These are phyloP conservation scores for Xylaria hypoxylon DNA, from an alignment of 2,329 filamentous ascomycete species.

Conservation along the genomic window DNA sequence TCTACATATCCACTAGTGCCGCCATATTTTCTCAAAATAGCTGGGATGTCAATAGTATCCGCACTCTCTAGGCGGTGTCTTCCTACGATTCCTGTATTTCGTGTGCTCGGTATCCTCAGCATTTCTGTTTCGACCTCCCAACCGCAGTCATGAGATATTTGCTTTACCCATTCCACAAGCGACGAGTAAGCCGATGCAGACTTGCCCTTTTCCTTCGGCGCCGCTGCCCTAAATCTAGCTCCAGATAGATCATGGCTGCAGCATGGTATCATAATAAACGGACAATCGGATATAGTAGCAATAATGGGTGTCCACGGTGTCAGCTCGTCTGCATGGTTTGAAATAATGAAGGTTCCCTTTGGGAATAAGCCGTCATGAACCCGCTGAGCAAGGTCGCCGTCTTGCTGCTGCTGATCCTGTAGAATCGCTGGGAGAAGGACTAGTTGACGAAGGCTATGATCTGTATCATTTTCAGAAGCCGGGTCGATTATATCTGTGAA, in stretches of 20 bases:
- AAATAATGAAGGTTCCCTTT: slow-evolving; percentile 86
- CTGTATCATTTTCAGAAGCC: slow-evolving; percentile 42
- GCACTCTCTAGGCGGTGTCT: slow-evolving; percentile 56
- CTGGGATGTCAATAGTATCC: slow-evolving; percentile 55
- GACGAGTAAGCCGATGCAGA: slow-evolving; percentile 81
- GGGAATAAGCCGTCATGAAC: slow-evolving; percentile 75
- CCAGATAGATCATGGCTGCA: slow-evolving; percentile 91
- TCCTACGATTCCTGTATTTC: slow-evolving; percentile 86
- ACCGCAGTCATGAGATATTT: slow-evolving; percentile 77
- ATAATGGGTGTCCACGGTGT: slow-evolving; percentile 96
- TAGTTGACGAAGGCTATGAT: slow-evolving; percentile 55
- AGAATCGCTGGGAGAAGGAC: slow-evolving; percentile 63
- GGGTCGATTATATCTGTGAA: slow-evolving; percentile 59
- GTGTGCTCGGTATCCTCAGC: slow-evolving; percentile 89
- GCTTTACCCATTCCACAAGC: slow-evolving; percentile 81
- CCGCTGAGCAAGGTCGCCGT: slow-evolving; percentile 42
- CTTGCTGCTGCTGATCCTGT: slow-evolving; percentile 31
- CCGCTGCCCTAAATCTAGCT: slow-evolving; percentile 74
- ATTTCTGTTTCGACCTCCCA: slow-evolving; percentile 85
- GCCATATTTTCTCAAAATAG: slow-evolving; percentile 63
- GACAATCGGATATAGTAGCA: slow-evolving; percentile 77
- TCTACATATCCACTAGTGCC: slow-evolving; percentile 68
- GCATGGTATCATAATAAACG: slow-evolving; percentile 94
- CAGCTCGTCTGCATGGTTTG: slow-evolving; percentile 96
- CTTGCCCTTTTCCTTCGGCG: slow-evolving; percentile 63